phyloP scores from a whole-genome alignment of 805 yeast species.

The Wickerhamiella siamensis region DNA sequence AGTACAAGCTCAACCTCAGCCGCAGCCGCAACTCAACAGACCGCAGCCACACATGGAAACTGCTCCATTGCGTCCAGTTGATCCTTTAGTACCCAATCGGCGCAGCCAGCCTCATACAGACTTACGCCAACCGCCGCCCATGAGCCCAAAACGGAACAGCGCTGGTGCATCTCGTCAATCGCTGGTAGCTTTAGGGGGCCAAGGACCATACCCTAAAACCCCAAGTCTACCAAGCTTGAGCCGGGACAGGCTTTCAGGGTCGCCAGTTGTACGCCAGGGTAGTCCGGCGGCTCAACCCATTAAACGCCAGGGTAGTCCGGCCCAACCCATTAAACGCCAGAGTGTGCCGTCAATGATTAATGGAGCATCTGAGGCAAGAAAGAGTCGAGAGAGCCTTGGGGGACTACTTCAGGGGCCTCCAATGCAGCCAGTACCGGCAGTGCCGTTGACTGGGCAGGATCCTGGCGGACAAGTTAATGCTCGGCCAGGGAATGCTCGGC shows the following conservation, averaged over 20 bases:
- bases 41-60: not conserved
- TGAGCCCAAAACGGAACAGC: not conserved
- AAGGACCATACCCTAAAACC: not conserved
- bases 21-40: too few species aligned
- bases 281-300: too few species aligned
- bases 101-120: not conserved
- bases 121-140: slow-evolving; percentile 1
- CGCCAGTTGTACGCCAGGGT: not conserved
- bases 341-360: too few species aligned
- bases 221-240: not conserved
- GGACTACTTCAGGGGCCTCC: too few species aligned
- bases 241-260: not conserved
- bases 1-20: not conserved
- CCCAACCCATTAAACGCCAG: too few species aligned
- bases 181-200: not conserved
- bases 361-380: too few species aligned
- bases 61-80: not conserved
- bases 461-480: too few species aligned
- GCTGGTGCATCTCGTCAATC: not conserved
- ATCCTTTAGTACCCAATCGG: not conserved
- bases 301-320: too few species aligned
- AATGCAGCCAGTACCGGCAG: too few species aligned
- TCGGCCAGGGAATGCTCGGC: too few species aligned
- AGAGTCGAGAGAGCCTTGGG: too few species aligned
- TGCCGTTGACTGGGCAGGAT: too few species aligned